phyloP scores from a whole-genome alignment of 2,329 filamentous ascomycete genomes.

The Colletotrichum truncatum region DNA sequence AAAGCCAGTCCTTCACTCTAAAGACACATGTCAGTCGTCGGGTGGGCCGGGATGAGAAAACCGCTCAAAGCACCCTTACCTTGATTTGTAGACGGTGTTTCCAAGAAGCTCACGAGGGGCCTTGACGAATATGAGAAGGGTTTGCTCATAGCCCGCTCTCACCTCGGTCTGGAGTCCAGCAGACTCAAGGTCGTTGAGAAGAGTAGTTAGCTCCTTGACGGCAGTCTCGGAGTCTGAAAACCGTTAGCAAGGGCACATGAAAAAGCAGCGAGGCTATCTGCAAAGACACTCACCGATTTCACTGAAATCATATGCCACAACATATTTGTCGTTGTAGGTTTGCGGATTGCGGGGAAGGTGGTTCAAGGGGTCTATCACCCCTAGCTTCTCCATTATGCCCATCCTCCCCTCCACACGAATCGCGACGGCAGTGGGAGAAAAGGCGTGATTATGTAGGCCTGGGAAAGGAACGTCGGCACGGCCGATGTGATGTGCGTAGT shows the following conservation, averaged over 20 bases:
- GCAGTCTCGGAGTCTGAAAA: constrained; percentile 44
- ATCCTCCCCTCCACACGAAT: constrained; percentile 14
- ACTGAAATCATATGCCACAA: constrained; percentile 48
- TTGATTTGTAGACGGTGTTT: constrained; percentile 73
- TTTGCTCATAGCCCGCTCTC: constrained; percentile 74
- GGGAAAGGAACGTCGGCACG: constrained; percentile 13
- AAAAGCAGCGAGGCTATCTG: neutral
- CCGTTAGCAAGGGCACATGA: neutral
- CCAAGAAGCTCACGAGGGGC: constrained; percentile 70
- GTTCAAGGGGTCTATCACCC: constrained; percentile 22
- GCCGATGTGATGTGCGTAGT: constrained; percentile 12
- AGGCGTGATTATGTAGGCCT: constrained; percentile 23
- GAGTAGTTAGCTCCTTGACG: constrained; percentile 44
- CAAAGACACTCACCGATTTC: constrained; percentile 40
- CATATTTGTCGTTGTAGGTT: constrained; percentile 49
- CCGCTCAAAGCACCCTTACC: constrained; percentile 49
- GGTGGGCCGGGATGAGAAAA: neutral
- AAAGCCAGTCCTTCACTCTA: constrained; percentile 80
- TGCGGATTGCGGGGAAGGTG: constrained; percentile 22
- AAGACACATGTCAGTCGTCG: neutral
- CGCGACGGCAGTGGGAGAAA: neutral
- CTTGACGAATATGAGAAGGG: constrained; percentile 73
- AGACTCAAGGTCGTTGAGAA: constrained; percentile 67
- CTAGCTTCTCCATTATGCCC: constrained; percentile 29
- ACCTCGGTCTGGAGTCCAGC: constrained; percentile 76